Percentiles rank a stretch among this genome's conserved stretches.
These are phyloP conservation scores for Mollisia scopiformis DNA, from an alignment of 2,329 filamentous ascomycete species.

Conservation along the genomic window DNA sequence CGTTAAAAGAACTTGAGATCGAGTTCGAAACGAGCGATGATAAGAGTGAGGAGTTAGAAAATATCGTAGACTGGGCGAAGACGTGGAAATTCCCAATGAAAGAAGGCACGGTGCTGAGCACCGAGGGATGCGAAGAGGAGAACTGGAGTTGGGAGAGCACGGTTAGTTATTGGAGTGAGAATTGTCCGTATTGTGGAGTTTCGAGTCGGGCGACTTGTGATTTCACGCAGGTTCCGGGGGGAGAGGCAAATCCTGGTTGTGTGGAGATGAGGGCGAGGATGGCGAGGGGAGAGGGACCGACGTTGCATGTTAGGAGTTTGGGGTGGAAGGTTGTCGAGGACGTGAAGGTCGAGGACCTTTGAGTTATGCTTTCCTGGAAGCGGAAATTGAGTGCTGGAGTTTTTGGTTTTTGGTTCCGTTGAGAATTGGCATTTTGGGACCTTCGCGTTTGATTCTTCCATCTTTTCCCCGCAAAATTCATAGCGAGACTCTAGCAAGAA, in stretches of 20 bases:
- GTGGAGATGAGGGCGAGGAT: background rate
- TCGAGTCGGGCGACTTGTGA: background rate
- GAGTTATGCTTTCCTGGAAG: no score
- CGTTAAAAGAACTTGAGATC: slow-evolving; percentile 24
- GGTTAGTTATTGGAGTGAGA: slow-evolving; percentile 19
- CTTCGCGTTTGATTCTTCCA: no score
- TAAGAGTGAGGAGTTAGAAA: slow-evolving; percentile 26
- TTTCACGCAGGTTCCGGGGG: background rate
- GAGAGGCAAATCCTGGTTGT: background rate
- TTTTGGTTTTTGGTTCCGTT: no score
- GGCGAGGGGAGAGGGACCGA: background rate
- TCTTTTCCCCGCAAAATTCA: no score
- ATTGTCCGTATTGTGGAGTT: slow-evolving; percentile 22
- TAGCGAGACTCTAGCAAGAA: no score
- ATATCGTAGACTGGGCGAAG: slow-evolving; percentile 27
- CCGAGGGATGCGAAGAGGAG: slow-evolving; percentile 6
- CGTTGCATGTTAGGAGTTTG: background rate
- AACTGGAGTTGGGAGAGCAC: slow-evolving; percentile 19
- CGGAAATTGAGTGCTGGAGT: no score
- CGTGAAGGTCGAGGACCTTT: background rate
- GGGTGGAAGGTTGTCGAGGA: background rate
- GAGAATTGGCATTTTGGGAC: no score
- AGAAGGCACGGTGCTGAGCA: slow-evolving; percentile 18
- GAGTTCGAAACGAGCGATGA: slow-evolving; percentile 32
- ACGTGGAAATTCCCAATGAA: slow-evolving; percentile 28